Evolutionary conservation across 2,329 filamentous ascomycete genomes (phyloP).

Genomic region (Penicillium freii): DNA sequence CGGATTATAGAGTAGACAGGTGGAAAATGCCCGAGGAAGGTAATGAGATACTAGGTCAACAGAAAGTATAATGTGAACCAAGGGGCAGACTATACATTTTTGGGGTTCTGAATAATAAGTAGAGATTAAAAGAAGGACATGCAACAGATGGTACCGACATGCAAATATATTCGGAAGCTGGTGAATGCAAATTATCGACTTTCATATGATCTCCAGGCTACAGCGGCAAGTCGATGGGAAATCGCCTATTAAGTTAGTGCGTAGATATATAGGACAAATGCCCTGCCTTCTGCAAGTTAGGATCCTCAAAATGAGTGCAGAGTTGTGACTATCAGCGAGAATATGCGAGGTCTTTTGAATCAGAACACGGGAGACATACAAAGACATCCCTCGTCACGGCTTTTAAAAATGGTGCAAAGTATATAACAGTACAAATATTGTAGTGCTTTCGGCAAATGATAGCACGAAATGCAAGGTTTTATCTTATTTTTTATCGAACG

Average conservation of each 20-base stretch:
- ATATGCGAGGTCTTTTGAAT: neutral
- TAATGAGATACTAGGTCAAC: neutral
- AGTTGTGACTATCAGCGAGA: neutral
- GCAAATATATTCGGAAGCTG: neutral
- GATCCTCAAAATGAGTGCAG: neutral
- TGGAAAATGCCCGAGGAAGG: neutral
- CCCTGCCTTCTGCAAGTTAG: neutral
- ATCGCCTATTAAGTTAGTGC: neutral
- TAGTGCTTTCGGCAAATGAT: neutral
- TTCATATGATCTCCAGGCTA: neutral
- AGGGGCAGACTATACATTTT: accelerated
- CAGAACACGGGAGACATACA: neutral
- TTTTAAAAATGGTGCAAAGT: neutral
- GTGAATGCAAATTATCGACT: neutral
- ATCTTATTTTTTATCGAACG: too few species aligned
- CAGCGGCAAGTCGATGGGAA: neutral
- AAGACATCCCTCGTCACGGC: neutral
- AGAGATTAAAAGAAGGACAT: too few species aligned
- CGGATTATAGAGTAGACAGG: neutral
- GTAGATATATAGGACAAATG: neutral
- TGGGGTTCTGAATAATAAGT: too few species aligned
- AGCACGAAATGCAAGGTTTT: neutral
- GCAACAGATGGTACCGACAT: accelerated
- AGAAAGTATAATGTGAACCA: neutral
- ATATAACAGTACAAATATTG: neutral